These are phyloP conservation scores for Coniosporium apollinis DNA, from an alignment of 495 filamentous ascomycete genomes.

Conservation along the genomic window DNA sequence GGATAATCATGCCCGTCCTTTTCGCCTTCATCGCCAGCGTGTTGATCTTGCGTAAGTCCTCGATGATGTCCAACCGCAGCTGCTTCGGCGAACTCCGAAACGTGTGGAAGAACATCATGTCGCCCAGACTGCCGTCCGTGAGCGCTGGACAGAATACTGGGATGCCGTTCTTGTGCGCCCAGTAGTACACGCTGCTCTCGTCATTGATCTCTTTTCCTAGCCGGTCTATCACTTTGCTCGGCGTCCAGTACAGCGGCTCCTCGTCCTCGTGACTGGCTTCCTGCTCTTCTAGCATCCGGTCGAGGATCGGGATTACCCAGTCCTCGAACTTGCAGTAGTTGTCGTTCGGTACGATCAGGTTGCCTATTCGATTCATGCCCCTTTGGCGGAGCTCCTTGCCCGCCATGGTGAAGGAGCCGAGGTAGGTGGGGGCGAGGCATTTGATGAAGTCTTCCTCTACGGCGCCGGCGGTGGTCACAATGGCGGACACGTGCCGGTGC, in stretches of 20 bases:
- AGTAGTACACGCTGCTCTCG: slow-evolving; percentile 76
- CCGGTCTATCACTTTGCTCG: slow-evolving; percentile 67
- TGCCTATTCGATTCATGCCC: slow-evolving; percentile 90
- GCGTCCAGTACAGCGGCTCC: slow-evolving; percentile 72
- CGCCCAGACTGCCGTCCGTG: slow-evolving; percentile 85
- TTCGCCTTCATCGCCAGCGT: slow-evolving; percentile 71
- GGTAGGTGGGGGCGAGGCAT: slow-evolving; percentile 83
- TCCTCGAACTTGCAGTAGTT: slow-evolving; percentile 97
- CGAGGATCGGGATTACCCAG: slow-evolving; percentile 85
- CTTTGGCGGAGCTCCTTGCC: slow-evolving; percentile 62
- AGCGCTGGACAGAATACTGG: slow-evolving; percentile 93
- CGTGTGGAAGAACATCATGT: slow-evolving; percentile 97
- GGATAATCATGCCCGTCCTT: slow-evolving; percentile 78
- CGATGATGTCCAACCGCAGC: slow-evolving; percentile 71
- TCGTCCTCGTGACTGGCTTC: slow-evolving; percentile 49
- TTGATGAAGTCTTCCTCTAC: slow-evolving; percentile 98
- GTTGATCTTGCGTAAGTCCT: slow-evolving; percentile 80
- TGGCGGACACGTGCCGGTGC: slow-evolving; percentile 74
- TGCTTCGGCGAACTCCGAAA: slow-evolving; percentile 67
- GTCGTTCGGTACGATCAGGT: slow-evolving; percentile 86
- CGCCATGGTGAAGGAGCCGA: slow-evolving; percentile 60
- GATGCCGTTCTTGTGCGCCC: slow-evolving; percentile 85
- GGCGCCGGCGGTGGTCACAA: slow-evolving; percentile 93
- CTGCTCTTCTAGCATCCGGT: slow-evolving; percentile 83
- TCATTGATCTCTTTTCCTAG: slow-evolving; percentile 86